phyloP scores from a whole-genome alignment of 2,329 filamentous ascomycete species.

The Triangularia setosa region DNA sequence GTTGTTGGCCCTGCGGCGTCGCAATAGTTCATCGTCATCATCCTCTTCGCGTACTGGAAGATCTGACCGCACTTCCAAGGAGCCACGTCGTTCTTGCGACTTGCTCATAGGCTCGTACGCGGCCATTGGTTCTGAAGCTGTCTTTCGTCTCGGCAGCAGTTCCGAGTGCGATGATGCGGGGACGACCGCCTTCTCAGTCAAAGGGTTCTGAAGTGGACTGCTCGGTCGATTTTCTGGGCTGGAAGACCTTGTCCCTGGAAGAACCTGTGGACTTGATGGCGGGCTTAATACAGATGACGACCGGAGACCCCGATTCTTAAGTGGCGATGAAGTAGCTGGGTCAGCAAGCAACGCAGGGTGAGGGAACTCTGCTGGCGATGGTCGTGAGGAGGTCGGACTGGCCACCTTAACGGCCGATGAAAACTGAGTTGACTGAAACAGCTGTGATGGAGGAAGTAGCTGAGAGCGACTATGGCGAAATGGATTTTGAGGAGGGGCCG shows the following conservation, averaged over 20 bases:
- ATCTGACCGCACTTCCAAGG: conserved; percentile 15
- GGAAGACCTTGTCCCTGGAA: conserved; percentile 20
- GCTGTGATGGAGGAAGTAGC: conserved; percentile 43
- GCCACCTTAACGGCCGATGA: conserved; percentile 48
- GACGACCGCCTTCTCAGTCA: conserved; percentile 17
- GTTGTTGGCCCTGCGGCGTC: conserved; percentile 35
- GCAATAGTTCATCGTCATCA: conserved; percentile 35
- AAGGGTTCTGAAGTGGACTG: conserved; percentile 16
- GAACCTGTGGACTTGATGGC: conserved; percentile 25
- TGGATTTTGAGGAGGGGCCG: conserved; percentile 45
- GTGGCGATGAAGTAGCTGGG: conserved; percentile 42
- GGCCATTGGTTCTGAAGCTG: conserved; percentile 32
- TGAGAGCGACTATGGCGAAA: conserved; percentile 38
- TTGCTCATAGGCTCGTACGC: conserved; percentile 45
- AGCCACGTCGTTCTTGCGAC: conserved; percentile 40
- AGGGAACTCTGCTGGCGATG: conserved; percentile 47
- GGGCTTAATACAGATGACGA: conserved; percentile 36
- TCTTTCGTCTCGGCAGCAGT: conserved; percentile 11
- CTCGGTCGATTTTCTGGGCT: conserved; percentile 4
- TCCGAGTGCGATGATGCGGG: conserved; percentile 20
- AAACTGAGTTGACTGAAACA: conserved; percentile 53
- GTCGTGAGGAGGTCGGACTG: conserved; percentile 56
- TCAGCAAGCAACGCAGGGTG: conserved; percentile 46
- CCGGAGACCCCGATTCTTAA: conserved; percentile 46
- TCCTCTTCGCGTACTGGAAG: conserved; percentile 30